phyloP scores from a whole-genome alignment of 2,329 filamentous ascomycete genomes.

The Westerdykella ornata region DNA sequence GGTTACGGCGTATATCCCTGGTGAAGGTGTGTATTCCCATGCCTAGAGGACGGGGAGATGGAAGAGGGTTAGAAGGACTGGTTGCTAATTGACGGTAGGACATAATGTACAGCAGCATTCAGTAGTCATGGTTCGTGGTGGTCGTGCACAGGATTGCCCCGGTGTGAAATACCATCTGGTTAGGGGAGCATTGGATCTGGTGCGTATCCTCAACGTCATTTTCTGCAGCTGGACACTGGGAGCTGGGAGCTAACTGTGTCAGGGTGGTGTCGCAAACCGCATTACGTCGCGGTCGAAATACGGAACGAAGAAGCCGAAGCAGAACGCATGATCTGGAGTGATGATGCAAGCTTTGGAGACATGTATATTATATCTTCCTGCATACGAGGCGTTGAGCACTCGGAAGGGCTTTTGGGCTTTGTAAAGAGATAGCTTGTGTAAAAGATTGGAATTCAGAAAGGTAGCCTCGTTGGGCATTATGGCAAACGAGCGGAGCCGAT shows the following conservation, averaged over 20 bases:
- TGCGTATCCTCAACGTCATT: conserved; percentile 45
- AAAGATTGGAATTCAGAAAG: too few relatives aligned
- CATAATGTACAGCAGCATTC: conserved; percentile 99
- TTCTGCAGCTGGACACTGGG: background rate
- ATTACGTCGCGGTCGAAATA: conserved; percentile 89
- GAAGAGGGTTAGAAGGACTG: conserved; percentile 1
- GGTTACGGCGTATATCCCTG: conserved; percentile 89
- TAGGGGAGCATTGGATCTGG: conserved; percentile 85
- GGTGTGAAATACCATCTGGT: conserved; percentile 96
- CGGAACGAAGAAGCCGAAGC: conserved; percentile 96
- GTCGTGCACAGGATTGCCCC: conserved; percentile 91
- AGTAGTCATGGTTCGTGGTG: conserved; percentile 91
- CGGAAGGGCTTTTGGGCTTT: conserved; percentile 2
- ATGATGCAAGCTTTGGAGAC: conserved; percentile 11
- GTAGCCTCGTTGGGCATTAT: too few relatives aligned
- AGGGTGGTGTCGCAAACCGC: conserved; percentile 87
- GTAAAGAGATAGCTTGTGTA: too few relatives aligned
- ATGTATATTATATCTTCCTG: conserved; percentile 22
- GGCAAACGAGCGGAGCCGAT: too few relatives aligned
- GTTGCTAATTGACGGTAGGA: conserved; percentile 41
- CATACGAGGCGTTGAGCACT: conserved; percentile 21
- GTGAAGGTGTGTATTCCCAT: conserved; percentile 57
- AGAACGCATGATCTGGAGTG: conserved; percentile 15
- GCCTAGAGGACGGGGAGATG: background rate
- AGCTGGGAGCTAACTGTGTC: conserved; percentile 17